Base-by-base conservation (phyloP, 192 early-diverging fungal genomes). In the Backusella sp. region DNA sequence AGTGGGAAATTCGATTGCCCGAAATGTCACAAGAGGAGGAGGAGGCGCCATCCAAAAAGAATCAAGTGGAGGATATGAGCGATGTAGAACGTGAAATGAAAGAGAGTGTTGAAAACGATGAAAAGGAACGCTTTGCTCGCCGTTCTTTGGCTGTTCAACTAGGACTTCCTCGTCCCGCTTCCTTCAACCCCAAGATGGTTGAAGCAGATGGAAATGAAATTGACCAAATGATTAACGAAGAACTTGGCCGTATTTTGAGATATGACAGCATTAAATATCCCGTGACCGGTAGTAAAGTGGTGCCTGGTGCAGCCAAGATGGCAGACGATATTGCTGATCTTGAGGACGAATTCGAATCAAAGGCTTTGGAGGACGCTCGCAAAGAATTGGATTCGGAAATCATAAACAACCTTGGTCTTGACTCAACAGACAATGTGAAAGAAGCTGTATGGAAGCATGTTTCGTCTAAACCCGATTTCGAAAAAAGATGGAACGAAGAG, bases 1-100 rank as follows among this genome's bases (percentile, higher is more conserved):
- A 97, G 74, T 96, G 97, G 82, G 94, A 96, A 72, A 90, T 99
- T 71, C 90, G 94, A 12, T 80, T 97, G 67, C 97, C 96, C 1
- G 92, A 95, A 23, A 67, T 83, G 35, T 72, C 75, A 36, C 78
- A 84, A 23, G 82, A 86, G 7, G 79, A 79, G n/a, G 84, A 77
- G n/a, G 42, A 71, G 28, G 37, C 9, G 12, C 12, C 32, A 32
- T 32, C 69, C n/a, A 44, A 44, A 17, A 32, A 36, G 23, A 76
- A 59, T 34, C 72, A 77, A 14, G 73, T 39, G 12, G 4, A 53
- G 44, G 95, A 96, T 80, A 91, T 89, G 23, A 91, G 88, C 34
- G 93, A 96, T 56, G 85, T 92, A 62, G 87, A 91, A 28, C 83
- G 83, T 21, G 78, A 86, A 36, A 65, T 82, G 8, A 88, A 88